phyloP scores from a whole-genome alignment of 2,329 filamentous ascomycete species.

The Huntiella abstrusa region DNA sequence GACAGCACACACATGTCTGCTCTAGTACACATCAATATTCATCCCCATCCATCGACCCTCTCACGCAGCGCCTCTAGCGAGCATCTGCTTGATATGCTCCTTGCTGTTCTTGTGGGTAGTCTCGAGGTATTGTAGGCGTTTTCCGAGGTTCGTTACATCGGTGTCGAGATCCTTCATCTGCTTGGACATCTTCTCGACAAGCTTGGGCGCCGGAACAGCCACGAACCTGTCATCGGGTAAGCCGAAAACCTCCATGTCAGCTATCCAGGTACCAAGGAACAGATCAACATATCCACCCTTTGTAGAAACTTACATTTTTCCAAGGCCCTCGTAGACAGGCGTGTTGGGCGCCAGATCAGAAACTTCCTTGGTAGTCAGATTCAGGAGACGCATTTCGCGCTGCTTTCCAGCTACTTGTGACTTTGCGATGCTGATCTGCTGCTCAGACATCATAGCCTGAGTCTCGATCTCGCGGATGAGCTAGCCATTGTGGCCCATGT shows the following conservation, averaged over 20 bases:
- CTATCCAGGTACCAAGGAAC: conserved; percentile 4
- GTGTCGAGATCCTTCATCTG: conserved; percentile 59
- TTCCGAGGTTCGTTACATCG: conserved; percentile 65
- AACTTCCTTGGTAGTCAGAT: conserved; percentile 72
- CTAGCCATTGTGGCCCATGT: conserved; percentile 25
- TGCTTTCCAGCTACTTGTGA: conserved; percentile 72
- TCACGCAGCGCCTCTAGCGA: conserved; percentile 25
- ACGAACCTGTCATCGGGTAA: conserved; percentile 51
- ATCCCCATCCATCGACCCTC: not conserved
- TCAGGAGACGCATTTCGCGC: conserved; percentile 71
- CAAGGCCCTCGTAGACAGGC: conserved; percentile 81
- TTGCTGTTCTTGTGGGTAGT: conserved; percentile 90
- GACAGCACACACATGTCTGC: not conserved
- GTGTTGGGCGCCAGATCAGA: conserved; percentile 56
- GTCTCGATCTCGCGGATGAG: conserved; percentile 85
- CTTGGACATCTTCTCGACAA: conserved; percentile 55
- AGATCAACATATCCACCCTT: conserved; percentile 1
- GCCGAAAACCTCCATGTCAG: not conserved
- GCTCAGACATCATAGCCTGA: conserved; percentile 71
- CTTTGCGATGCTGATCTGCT: conserved; percentile 75
- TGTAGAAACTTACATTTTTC: conserved; percentile 61
- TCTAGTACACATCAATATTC: not conserved
- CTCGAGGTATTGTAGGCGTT: conserved; percentile 83
- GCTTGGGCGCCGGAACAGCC: conserved; percentile 48
- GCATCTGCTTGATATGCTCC: conserved; percentile 76